Base-by-base conservation (phyloP, 192 early-diverging fungal genomes). In the Linderina pennispora region DNA sequence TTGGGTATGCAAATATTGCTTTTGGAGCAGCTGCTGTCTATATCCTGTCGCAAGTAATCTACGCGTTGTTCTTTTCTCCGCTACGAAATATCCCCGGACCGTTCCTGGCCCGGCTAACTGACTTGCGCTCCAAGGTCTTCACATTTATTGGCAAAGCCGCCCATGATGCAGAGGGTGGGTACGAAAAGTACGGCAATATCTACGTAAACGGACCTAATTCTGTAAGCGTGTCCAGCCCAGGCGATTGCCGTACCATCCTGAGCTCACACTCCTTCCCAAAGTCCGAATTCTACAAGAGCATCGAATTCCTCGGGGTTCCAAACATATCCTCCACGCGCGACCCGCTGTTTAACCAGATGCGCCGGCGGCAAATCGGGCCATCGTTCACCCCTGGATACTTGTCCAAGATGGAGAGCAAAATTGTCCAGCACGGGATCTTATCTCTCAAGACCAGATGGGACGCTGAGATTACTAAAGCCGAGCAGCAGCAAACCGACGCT, bases 251-350 rank as follows among this genome's bases (percentile, higher is more conserved):
- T 1, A 8, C 10, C 0, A 40, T 67, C 2, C 52, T 67, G 1
- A 55, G 64, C 16, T 48, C 57, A 0, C 25, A 56, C 2, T 2
- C 21, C 31, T 44, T 52, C 22, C 16, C 18, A 10, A 67, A 67
- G 23, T 20, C 28, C 35, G n/a, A 19, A 0, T 60, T 60, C 48
- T 67, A 67, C 48, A n/a, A n/a, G n/a, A n/a, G n/a, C n/a, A n/a
- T n/a, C n/a, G n/a, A n/a, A n/a, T n/a, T n/a, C n/a, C n/a, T n/a
- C n/a, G n/a, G n/a, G n/a, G n/a, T n/a, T n/a, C n/a, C n/a, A n/a
- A n/a, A n/a, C n/a, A n/a, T n/a, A n/a, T n/a, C n/a, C n/a, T n/a
- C n/a, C n/a, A n/a, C n/a, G n/a, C n/a, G n/a, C n/a, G 48, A 55
- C 9, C 40, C 35, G 0, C 36, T 46, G 1, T 15, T 15, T n/a